Conservation (phyloP, 163 green algal species). For the Chlamydomonas reinhardtii region DNA sequence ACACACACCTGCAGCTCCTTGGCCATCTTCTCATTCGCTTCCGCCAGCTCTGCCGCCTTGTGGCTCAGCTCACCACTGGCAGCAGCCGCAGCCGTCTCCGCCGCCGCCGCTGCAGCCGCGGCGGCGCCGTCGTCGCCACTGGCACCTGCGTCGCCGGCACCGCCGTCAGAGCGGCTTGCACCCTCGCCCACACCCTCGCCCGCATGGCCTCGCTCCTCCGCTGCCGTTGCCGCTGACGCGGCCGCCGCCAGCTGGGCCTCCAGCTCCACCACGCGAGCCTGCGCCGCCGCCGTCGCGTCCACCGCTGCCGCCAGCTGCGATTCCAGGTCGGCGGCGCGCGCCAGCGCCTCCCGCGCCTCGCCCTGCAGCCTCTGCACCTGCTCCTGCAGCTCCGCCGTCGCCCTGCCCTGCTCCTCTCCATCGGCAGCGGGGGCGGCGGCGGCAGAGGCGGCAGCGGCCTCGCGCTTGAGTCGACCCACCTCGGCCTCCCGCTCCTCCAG, state of each 20-base stretch:
- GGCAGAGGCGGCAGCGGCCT: background rate
- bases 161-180: background rate
- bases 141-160: background rate
- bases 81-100: constrained; percentile 13
- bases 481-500: background rate
- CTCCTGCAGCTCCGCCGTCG: background rate
- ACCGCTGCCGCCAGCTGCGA: constrained; percentile 27
- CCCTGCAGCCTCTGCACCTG: background rate
- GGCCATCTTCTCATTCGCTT: constrained; percentile 19
- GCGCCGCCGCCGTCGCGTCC: constrained; percentile 19
- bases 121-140: background rate
- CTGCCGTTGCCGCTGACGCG: constrained; percentile 1
- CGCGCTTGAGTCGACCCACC: background rate
- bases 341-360: background rate
- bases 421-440: too few relatives aligned
- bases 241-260: constrained; percentile 21
- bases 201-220: constrained; percentile 17
- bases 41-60: background rate
- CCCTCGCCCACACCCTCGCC: background rate
- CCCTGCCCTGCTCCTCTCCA: background rate
- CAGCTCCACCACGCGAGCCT: constrained; percentile 24
- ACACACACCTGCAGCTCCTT: constrained; percentile 39
- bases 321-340: background rate
- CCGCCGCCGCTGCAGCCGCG: constrained; percentile 20
- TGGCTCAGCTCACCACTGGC: background rate